phyloP scores from a whole-genome alignment of 805 yeast genomes.

The Candida endomychidarum region DNA sequence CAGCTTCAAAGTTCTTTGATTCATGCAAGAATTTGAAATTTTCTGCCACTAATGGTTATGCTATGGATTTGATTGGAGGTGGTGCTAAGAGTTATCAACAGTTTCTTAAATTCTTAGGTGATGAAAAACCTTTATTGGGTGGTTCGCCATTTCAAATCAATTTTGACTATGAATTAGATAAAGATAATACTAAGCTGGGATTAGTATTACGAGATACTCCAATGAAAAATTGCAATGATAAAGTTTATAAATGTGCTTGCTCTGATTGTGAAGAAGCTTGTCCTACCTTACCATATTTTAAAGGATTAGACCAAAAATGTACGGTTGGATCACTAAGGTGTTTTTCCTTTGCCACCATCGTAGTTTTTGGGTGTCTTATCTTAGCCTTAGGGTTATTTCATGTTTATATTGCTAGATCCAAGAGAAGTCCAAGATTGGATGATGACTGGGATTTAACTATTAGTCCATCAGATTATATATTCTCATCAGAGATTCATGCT shows the following conservation, averaged over 20 bases:
- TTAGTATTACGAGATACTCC: constrained; percentile 26
- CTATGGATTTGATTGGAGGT: constrained; percentile 98
- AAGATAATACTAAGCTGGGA: constrained; percentile 15
- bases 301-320: constrained; percentile 43
- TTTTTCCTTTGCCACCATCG: constrained; percentile 61
- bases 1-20: constrained; percentile 68
- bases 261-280: constrained; percentile 84
- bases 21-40: constrained; percentile 90
- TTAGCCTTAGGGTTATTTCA: constrained; percentile 46
- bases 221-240: constrained; percentile 58
- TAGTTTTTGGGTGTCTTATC: constrained; percentile 43
- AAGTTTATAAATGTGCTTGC: constrained; percentile 77
- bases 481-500: background rate
- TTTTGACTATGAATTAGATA: constrained; percentile 50
- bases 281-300: constrained; percentile 59
- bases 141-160: constrained; percentile 96
- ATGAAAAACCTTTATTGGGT: constrained; percentile 88
- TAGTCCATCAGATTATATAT: constrained; percentile 17
- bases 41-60: constrained; percentile 91
- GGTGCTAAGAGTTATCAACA: constrained; percentile 76
- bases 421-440: constrained; percentile 7
- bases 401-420: constrained; percentile 24
- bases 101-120: constrained; percentile 88
- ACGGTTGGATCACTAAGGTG: constrained; percentile 66
- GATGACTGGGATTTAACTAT: constrained; percentile 17